phyloP scores from a whole-genome alignment of 768 basidiomycete species.

The Amyloporia xantha region DNA sequence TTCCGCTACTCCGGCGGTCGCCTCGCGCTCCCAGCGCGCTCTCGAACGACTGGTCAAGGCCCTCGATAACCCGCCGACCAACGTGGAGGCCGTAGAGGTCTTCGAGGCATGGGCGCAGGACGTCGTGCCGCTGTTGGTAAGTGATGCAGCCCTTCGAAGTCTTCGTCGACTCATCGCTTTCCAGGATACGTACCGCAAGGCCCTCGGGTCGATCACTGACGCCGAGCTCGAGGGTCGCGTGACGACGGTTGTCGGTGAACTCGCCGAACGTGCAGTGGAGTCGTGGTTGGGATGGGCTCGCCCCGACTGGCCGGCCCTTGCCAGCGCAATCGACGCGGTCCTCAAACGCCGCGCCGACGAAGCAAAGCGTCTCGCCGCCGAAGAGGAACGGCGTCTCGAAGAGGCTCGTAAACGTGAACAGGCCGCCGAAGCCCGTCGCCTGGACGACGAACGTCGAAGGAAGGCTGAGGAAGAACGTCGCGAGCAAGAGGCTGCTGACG shows the following conservation, averaged over 20 bases:
- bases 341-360: background rate
- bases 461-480: background rate
- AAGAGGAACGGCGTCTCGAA: too few species aligned
- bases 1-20: too few species aligned
- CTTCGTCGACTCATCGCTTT: background rate
- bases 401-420: background rate
- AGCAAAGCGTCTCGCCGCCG: background rate
- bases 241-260: background rate
- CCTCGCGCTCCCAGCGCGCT: background rate
- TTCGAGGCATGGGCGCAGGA: background rate
- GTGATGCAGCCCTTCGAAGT: background rate
- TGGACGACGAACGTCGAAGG: background rate
- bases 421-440: background rate
- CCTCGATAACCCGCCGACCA: background rate
- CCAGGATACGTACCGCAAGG: background rate
- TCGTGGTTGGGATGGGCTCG: background rate
- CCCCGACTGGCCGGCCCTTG: background rate
- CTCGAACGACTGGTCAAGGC: background rate
- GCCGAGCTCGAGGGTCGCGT: background rate
- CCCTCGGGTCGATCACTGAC: background rate
- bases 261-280: background rate
- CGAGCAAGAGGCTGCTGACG: background rate
- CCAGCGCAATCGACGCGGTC: background rate
- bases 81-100: background rate
- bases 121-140: background rate